A percentile compares a stretch with the other conserved stretches of the same genome.
Conservation (phyloP, 768 basidiomycete species). For the Calocybe gangraenosa region DNA sequence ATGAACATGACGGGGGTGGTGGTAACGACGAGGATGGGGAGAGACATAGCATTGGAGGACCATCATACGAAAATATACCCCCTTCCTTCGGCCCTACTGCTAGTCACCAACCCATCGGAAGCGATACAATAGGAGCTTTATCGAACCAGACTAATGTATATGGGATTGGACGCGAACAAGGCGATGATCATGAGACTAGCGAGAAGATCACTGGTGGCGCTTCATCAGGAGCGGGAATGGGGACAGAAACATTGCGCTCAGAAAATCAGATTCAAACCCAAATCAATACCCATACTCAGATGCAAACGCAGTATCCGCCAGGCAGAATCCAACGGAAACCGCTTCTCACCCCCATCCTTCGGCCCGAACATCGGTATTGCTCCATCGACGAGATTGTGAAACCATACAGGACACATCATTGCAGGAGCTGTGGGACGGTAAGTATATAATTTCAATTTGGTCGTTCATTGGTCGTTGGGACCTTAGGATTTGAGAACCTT, state of each 20-base stretch:
- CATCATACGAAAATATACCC: slow-evolving; percentile 37
- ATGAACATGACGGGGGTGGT: too few relatives aligned
- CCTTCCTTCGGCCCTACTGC: background rate
- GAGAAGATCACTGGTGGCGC: too few relatives aligned
- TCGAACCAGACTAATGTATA: too few relatives aligned
- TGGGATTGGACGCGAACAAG: too few relatives aligned
- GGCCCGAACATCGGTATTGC: slow-evolving; percentile 69
- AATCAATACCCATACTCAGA: slow-evolving; percentile 1
- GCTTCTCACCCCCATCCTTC: slow-evolving; percentile 38
- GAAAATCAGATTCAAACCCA: slow-evolving; percentile 4
- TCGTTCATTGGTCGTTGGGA: too few relatives aligned
- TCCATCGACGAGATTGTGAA: slow-evolving; percentile 59
- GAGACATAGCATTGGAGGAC: slow-evolving; percentile 33
- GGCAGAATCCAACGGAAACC: slow-evolving; percentile 29
- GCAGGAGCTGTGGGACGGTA: slow-evolving; percentile 78
- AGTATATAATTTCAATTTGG: too few relatives aligned
- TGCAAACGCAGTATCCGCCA: slow-evolving; percentile 3
- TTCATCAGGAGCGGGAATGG: background rate
- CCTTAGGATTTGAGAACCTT: too few relatives aligned
- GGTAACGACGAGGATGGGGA: background rate
- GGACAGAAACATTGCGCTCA: background rate
- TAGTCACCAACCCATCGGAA: background rate
- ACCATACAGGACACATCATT: slow-evolving; percentile 77
- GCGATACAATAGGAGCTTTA: too few relatives aligned
- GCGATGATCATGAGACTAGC: too few relatives aligned